These are phyloP conservation scores for Colletotrichum sp. DNA, from an alignment of 2,329 filamentous ascomycete species.

Conservation along the genomic window DNA sequence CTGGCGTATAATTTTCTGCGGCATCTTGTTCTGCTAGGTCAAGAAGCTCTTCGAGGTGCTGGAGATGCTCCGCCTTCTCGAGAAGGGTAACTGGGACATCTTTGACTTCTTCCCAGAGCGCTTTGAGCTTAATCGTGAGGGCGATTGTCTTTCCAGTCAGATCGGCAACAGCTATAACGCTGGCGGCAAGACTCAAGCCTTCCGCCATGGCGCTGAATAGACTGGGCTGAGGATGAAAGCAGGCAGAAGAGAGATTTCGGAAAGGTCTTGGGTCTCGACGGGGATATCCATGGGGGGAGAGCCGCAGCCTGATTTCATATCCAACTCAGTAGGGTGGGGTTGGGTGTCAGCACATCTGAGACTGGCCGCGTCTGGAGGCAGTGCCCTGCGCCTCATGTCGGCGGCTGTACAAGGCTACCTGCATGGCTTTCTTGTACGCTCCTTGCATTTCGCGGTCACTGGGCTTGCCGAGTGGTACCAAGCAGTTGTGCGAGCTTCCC, in stretches of 20 bases:
- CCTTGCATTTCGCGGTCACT: rapidly evolving
- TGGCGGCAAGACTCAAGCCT: rapidly evolving
- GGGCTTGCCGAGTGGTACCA: not conserved
- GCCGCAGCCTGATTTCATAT: not conserved
- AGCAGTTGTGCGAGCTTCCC: rapidly evolving
- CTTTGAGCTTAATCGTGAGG: rapidly evolving
- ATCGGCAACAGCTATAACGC: not conserved
- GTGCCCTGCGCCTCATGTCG: not conserved
- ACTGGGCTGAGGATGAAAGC: rapidly evolving
- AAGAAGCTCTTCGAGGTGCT: not conserved
- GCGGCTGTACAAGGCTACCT: not conserved
- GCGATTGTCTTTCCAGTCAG: not conserved
- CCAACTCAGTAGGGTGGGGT: too few relatives aligned
- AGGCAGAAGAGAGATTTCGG: too few relatives aligned
- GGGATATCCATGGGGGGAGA: too few relatives aligned
- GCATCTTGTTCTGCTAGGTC: not conserved
- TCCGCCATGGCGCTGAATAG: not conserved
- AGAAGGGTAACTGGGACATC: rapidly evolving
- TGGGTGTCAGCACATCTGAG: not conserved
- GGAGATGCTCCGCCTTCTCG: rapidly evolving
- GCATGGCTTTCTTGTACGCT: not conserved
- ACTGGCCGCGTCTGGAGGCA: not conserved
- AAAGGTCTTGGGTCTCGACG: too few relatives aligned
- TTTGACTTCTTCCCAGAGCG: not conserved
- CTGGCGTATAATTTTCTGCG: not conserved